Evolutionary conservation across 78 protist genomes (phyloP).

Genomic region (Chrysochromulina tobinii): DNA sequence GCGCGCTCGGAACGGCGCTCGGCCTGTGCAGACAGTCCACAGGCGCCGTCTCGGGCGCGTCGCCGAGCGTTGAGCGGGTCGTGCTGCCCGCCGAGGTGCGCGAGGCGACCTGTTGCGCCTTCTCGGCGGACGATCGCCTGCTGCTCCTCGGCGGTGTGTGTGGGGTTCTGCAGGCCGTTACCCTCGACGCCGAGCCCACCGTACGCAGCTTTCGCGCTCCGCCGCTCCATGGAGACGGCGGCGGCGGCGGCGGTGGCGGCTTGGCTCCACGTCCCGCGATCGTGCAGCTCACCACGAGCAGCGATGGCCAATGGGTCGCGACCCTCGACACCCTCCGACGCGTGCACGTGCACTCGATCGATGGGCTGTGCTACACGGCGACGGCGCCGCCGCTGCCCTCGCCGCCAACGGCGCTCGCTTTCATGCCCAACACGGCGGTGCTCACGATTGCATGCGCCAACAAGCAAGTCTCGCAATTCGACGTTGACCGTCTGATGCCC

Average conservation of each 20-base stretch:
- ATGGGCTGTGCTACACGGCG: background rate
- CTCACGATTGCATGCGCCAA: background rate
- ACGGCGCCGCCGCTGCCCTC: background rate
- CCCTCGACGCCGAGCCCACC: background rate
- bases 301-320: background rate
- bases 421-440: background rate
- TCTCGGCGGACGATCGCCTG: background rate
- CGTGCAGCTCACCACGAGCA: background rate
- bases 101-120: background rate
- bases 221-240: background rate
- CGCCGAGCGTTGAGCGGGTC: background rate
- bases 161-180: background rate
- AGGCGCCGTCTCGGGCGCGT: background rate
- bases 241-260: background rate
- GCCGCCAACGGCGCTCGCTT: background rate
- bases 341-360: background rate
- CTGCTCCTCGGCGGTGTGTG: background rate
- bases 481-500: background rate
- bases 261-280: background rate
- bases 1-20: too few relatives aligned
- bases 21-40: too few relatives aligned
- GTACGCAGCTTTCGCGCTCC: background rate
- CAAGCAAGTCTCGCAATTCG: background rate
- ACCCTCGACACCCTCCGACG: background rate
- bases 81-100: background rate